Conservation (phyloP, 2,329 filamentous ascomycete genomes). For the Pyricularia grisea region DNA sequence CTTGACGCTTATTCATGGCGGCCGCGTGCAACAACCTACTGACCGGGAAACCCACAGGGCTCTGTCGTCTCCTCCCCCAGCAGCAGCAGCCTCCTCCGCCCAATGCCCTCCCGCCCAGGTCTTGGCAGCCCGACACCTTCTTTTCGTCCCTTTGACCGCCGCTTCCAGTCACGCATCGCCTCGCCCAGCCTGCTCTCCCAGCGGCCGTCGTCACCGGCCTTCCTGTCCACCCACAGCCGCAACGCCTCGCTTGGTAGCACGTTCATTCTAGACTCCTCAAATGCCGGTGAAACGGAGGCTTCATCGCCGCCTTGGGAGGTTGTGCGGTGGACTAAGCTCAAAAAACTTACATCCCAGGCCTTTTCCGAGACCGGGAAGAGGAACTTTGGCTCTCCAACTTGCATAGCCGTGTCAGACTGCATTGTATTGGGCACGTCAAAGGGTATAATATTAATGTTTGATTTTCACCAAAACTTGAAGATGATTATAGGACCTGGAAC, state of each 20-base stretch:
- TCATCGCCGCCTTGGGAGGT: constrained; percentile 89
- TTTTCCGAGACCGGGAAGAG: constrained; percentile 90
- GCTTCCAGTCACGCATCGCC: constrained; percentile 80
- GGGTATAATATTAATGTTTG: constrained; percentile 89
- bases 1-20: not conserved
- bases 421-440: constrained; percentile 92
- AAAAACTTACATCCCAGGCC: constrained; percentile 77
- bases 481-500: constrained; percentile 89
- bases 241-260: constrained; percentile 72
- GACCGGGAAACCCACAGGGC: constrained; percentile 31
- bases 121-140: constrained; percentile 67
- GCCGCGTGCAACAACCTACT: not conserved
- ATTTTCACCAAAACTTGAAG: constrained; percentile 93
- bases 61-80: constrained; percentile 57
- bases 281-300: constrained; percentile 53
- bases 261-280: constrained; percentile 39
- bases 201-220: constrained; percentile 67
- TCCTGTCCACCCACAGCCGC: constrained; percentile 68
- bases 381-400: constrained; percentile 87
- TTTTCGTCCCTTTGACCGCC: constrained; percentile 85
- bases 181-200: constrained; percentile 52
- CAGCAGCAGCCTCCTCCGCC: constrained; percentile 63
- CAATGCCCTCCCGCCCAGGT: constrained; percentile 56
- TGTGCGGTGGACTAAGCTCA: constrained; percentile 88
- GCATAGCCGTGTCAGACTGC: constrained; percentile 75